Evolutionary conservation across 805 yeast genomes (phyloP), one percentile per base, ranked within the genome.

Genomic region (Schwanniomyces polymorphus): DNA sequence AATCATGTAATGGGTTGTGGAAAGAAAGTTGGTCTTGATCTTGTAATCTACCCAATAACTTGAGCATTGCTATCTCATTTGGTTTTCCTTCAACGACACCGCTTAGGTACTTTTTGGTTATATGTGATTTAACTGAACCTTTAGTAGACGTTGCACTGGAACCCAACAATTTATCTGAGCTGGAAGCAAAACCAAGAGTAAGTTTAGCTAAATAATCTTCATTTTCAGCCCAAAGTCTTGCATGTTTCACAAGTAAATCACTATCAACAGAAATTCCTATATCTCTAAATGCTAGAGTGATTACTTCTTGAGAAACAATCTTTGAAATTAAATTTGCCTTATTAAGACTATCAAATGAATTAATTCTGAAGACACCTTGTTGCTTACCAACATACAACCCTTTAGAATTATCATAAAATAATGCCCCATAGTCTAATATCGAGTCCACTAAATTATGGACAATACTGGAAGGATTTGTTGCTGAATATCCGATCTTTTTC

Each of bases 1-100:
- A 79, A 48, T 79, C 81, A 59, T 80, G 84, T 28, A 80, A 71
- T 1, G 85, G 85, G 54, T 80, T 81, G 51, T 68, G 70, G 6
- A 80, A 58, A 5, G 61, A 67, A 9, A 80, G 73, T 21, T 64
- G 64, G 7, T 65, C 62, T 54, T 79, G 83, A 42, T 72, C 77
- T 40, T 73, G 75, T 29, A 70, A 54, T 43, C 80, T 63, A 4
- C 84, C 84, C 16, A 81, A 56, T 25, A 81, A 60, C 54, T 77
- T 78, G 43, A 79, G 68, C 59, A 76, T 65, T 2, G 79, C 74
- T 41, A 64, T 62, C 51, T 74, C 77, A 41, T 63, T 72, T 18
- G 69, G 66, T 44, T 60, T 64, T 6, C 68, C 55, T 40, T 72
- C 75, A 1, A 69, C 66, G 41, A 78, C 78, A 3, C 79, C 79